Evolutionary conservation across 2,329 filamentous ascomycete species (phyloP).

Genomic region (Pseudocercospora fuligena): DNA sequence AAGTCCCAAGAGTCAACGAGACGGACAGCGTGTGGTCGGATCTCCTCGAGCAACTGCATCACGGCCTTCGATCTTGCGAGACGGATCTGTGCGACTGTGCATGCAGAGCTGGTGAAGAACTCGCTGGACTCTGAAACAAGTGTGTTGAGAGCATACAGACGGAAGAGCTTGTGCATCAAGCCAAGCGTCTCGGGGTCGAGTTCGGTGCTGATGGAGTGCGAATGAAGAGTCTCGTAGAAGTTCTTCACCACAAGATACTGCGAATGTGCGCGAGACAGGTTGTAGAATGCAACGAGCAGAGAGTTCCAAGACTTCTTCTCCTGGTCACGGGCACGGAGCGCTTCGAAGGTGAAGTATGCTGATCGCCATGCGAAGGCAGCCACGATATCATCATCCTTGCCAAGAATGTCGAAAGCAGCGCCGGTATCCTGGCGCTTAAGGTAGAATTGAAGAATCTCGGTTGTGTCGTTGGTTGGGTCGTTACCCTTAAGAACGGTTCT

Average conservation of each 20-base stretch:
- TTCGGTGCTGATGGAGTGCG: slow-evolving; percentile 55
- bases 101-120: slow-evolving; percentile 72
- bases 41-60: slow-evolving; percentile 71
- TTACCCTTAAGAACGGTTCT: slow-evolving; percentile 70
- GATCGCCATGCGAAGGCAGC: slow-evolving; percentile 77
- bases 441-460: slow-evolving; percentile 68
- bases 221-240: slow-evolving; percentile 73
- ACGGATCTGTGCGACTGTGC: slow-evolving; percentile 73
- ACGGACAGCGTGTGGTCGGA: slow-evolving; percentile 73
- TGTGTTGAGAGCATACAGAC: slow-evolving; percentile 67
- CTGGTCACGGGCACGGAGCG: slow-evolving; percentile 72
- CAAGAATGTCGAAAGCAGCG: slow-evolving; percentile 75
- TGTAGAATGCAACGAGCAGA: slow-evolving; percentile 77
- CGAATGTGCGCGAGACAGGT: slow-evolving; percentile 73
- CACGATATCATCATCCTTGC: slow-evolving; percentile 71
- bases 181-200: slow-evolving; percentile 63
- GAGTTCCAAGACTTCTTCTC: slow-evolving; percentile 80
- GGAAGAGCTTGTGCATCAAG: slow-evolving; percentile 69
- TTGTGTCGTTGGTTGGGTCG: slow-evolving; percentile 69
- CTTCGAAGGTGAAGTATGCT: slow-evolving; percentile 75
- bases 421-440: slow-evolving; percentile 70
- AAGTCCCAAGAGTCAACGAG: slow-evolving; percentile 78
- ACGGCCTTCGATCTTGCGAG: slow-evolving; percentile 70
- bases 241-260: slow-evolving; percentile 80
- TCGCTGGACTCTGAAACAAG: slow-evolving; percentile 72